Evolutionary conservation across 345 rosid species (phyloP).

Genomic region (Arabidopsis suecica): DNA sequence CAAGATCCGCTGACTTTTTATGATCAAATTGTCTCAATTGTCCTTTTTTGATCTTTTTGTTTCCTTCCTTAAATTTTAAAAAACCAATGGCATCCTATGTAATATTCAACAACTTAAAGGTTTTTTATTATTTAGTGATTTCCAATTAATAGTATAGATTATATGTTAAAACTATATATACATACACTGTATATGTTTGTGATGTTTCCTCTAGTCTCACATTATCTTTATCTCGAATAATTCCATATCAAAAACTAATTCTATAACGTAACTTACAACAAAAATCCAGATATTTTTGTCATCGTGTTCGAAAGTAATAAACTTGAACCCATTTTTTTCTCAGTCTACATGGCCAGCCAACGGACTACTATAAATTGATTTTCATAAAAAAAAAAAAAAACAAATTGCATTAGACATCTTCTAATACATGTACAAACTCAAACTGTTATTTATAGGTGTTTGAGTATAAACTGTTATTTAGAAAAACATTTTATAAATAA

Average conservation of each 20-base stretch:
- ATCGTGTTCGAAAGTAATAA: background rate
- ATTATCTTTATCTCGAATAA: background rate
- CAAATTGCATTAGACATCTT: background rate
- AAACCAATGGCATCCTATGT: too few relatives aligned
- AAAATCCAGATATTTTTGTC: background rate
- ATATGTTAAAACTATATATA: too few relatives aligned
- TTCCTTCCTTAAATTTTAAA: too few relatives aligned
- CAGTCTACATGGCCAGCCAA: background rate
- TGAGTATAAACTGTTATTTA: background rate
- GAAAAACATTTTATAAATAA: background rate
- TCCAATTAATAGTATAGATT: too few relatives aligned
- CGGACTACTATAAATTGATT: background rate
- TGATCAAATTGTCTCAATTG: too few relatives aligned
- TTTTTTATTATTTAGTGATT: too few relatives aligned
- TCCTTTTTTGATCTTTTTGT: too few relatives aligned
- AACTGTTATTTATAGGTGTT: background rate
- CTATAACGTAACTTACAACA: background rate
- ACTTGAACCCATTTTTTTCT: background rate
- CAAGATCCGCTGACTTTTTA: too few relatives aligned
- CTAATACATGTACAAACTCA: too few relatives aligned
- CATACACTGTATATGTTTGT: background rate
- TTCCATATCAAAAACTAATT: background rate
- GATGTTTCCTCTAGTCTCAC: slow-evolving; percentile 3
- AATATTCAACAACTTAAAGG: too few relatives aligned
- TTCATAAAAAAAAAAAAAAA: background rate